These are phyloP conservation scores for Peribolospora baueri DNA, from an alignment of 768 basidiomycete genomes.

Conservation along the genomic window DNA sequence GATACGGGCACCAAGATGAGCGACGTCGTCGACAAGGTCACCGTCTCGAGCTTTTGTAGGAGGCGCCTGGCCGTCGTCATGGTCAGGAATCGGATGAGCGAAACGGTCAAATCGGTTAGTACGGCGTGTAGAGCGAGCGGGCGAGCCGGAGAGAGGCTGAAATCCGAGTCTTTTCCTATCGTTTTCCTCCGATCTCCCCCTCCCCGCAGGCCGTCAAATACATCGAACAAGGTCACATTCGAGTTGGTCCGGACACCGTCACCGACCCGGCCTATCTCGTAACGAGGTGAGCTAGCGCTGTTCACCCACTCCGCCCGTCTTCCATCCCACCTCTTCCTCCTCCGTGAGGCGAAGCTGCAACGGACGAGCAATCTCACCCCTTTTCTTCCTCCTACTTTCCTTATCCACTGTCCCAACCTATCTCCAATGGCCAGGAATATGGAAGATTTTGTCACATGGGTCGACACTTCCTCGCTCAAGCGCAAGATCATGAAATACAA, in stretches of 20 bases:
- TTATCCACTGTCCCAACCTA: constrained; percentile 1
- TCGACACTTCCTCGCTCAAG: constrained; percentile 90
- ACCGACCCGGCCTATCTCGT: constrained; percentile 92
- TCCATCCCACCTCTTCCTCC: not conserved
- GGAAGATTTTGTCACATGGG: constrained; percentile 99
- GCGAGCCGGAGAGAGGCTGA: not conserved
- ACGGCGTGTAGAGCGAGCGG: not conserved
- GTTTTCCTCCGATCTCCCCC: not conserved
- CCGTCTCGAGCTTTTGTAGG: constrained; percentile 82
- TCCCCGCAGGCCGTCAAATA: constrained; percentile 66
- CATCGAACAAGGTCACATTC: constrained; percentile 93
- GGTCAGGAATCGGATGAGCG: constrained; percentile 65
- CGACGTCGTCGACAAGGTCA: constrained; percentile 55
- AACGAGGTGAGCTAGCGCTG: constrained; percentile 33
- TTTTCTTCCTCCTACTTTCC: not conserved
- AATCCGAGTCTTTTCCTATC: not conserved
- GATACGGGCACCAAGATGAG: constrained; percentile 66
- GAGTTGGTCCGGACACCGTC: constrained; percentile 84
- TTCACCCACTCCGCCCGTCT: constrained; percentile 1
- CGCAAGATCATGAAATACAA: constrained; percentile 88
- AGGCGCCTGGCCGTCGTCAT: constrained; percentile 76
- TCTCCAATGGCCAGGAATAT: constrained; percentile 37
- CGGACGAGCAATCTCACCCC: not conserved
- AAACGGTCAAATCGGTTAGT: constrained; percentile 78
- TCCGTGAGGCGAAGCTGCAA: not conserved